Evolutionary conservation across 164 flowering plant genomes (phyloP).

Genomic region (Vitis vinifera): DNA sequence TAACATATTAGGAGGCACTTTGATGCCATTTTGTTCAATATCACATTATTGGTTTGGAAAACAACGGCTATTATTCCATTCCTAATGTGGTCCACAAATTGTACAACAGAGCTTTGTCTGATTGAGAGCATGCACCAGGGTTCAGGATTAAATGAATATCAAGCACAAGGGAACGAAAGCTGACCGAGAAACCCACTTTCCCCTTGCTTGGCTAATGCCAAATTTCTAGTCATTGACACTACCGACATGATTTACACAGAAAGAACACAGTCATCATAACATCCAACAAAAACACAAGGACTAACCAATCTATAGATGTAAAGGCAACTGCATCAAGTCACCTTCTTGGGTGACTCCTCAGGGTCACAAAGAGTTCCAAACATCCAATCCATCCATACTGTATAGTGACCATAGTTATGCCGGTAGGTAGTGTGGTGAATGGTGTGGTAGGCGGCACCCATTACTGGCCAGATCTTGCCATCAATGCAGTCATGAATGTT

Average conservation of each 20-base stretch:
- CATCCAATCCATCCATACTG: conserved; percentile 98
- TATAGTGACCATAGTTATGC: conserved; percentile 92
- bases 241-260: conserved; percentile 12
- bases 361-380: conserved; percentile 92
- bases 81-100: too few relatives aligned
- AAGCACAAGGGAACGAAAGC: not conserved
- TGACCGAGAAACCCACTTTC: not conserved
- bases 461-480: conserved; percentile 84
- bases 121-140: not conserved
- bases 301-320: not conserved
- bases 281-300: not conserved
- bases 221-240: conserved; percentile 2
- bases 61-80: too few relatives aligned
- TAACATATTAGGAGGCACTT: too few relatives aligned
- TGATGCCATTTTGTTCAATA: too few relatives aligned
- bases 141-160: too few relatives aligned
- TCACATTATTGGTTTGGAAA: too few relatives aligned
- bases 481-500: conserved; percentile 95
- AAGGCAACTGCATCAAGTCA: conserved; percentile 14
- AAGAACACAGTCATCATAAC: not conserved
- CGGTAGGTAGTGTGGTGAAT: conserved; percentile 95
- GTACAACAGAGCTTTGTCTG: not conserved
- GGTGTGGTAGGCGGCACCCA: conserved; percentile 99
- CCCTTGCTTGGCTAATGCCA: not conserved
- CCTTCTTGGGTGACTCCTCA: conserved; percentile 36